Conservation (phyloP, 768 basidiomycete genomes). For the Lentinus brumalis region DNA sequence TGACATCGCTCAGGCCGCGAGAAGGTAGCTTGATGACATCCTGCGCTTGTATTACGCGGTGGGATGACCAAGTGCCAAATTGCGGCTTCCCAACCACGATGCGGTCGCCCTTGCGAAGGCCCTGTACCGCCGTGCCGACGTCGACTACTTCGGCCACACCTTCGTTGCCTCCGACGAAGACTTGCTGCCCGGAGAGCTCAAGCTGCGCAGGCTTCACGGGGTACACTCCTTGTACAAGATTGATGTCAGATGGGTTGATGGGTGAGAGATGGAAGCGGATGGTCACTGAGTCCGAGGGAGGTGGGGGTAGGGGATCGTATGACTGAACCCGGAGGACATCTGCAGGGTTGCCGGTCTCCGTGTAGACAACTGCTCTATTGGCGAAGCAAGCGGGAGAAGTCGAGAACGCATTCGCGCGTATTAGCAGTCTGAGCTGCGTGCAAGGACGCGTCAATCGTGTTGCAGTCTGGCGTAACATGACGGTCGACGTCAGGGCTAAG, state of each 20-base stretch:
- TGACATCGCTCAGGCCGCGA: constrained; percentile 52
- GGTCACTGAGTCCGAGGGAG: constrained; percentile 60
- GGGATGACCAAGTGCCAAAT: constrained; percentile 74
- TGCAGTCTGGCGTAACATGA: constrained; percentile 3
- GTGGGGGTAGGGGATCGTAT: constrained; percentile 53
- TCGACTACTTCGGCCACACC: constrained; percentile 68
- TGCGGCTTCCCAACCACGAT: constrained; percentile 72
- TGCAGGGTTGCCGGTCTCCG: constrained; percentile 58
- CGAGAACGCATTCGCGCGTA: constrained; percentile 1
- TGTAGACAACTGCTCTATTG: constrained; percentile 70
- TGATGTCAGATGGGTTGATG: constrained; percentile 82
- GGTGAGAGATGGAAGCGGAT: constrained; percentile 70
- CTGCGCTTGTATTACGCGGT: constrained; percentile 49
- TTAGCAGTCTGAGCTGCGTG: no score
- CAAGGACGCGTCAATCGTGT: neutral
- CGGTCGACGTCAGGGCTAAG: neutral
- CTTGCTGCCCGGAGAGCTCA: constrained; percentile 35
- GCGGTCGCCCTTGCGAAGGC: constrained; percentile 63
- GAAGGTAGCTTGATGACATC: constrained; percentile 67
- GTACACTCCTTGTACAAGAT: constrained; percentile 83
- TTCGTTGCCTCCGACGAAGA: constrained; percentile 76
- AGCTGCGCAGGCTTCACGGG: constrained; percentile 54
- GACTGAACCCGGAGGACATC: constrained; percentile 58
- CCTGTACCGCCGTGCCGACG: constrained; percentile 55
- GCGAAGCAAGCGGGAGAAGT: constrained; percentile 16